phyloP scores from a whole-genome alignment of 305 asterid species.

The Rubia tinctorum region DNA sequence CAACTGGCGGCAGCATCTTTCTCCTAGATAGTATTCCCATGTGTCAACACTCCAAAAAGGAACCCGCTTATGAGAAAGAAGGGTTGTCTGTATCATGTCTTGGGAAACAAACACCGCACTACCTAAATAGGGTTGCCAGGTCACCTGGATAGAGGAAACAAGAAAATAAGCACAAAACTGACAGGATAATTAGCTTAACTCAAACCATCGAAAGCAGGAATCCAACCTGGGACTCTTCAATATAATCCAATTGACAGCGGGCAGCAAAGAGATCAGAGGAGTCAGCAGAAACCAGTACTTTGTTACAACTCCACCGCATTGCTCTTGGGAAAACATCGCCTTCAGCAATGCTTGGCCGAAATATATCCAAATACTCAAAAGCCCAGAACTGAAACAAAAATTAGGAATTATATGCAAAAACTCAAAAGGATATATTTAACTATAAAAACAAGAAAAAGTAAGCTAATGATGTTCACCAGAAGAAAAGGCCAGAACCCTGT shows the following conservation, averaged over 20 bases:
- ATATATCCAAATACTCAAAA: constrained; percentile 17
- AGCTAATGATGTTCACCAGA: constrained; percentile 4
- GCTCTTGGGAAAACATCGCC: constrained; percentile 20
- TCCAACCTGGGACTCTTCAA: constrained; percentile 16
- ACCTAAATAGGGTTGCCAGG: constrained; percentile 21
- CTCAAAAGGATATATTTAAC: not conserved
- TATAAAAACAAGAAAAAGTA: not conserved
- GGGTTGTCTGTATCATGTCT: constrained; percentile 13
- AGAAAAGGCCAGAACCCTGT: constrained; percentile 24
- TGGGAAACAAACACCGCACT: constrained; percentile 6
- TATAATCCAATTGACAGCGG: constrained; percentile 17
- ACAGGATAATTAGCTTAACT: constrained; percentile 6
- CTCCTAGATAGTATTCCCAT: constrained; percentile 21
- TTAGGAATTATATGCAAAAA: not conserved
- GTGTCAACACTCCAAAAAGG: constrained; percentile 17
- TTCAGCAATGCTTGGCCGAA: constrained; percentile 15
- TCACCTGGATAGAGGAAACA: constrained; percentile 10
- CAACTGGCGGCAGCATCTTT: constrained; percentile 17
- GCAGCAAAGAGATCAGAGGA: constrained; percentile 17
- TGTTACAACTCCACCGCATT: constrained; percentile 15
- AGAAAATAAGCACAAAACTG: not conserved
- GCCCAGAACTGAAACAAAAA: constrained; percentile 15
- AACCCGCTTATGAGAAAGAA: constrained; percentile 15
- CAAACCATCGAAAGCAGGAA: not conserved
- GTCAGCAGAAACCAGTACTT: constrained; percentile 11